A percentile compares a stretch with the other conserved stretches of the same genome.
These are phyloP conservation scores for Lenwebbia sp. DNA, from an alignment of 345 rosid species.

Conservation along the genomic window DNA sequence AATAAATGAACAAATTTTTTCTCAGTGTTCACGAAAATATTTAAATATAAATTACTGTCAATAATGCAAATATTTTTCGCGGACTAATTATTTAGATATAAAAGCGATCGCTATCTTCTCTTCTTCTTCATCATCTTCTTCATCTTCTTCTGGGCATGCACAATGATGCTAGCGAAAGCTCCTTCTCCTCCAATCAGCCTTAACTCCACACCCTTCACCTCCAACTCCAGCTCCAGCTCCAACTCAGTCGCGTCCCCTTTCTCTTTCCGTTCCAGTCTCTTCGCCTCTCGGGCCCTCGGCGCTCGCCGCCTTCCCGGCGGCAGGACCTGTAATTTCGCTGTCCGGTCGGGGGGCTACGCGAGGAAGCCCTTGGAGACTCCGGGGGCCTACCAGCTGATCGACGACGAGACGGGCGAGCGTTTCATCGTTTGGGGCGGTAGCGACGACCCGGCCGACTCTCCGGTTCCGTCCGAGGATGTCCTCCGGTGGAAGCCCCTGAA, in stretches of 20 bases:
- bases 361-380: conserved; percentile 29
- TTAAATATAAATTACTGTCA: too few relatives aligned
- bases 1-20: too few relatives aligned
- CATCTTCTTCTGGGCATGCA: background rate
- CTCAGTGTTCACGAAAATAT: too few relatives aligned
- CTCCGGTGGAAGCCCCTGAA: conserved; percentile 10
- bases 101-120: too few relatives aligned
- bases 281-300: background rate
- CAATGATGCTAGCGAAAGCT: background rate
- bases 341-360: conserved; percentile 5
- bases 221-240: background rate
- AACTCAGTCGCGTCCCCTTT: background rate
- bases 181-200: background rate
- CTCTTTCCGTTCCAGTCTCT: background rate
- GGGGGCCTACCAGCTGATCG: conserved; percentile 20
- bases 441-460: conserved; percentile 11
- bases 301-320: background rate
- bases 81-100: too few relatives aligned
- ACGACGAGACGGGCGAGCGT: conserved; percentile 37
- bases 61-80: too few relatives aligned
- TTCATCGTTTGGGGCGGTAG: conserved; percentile 33
- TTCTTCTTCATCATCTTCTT: background rate
- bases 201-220: background rate
- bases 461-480: conserved; percentile 16
- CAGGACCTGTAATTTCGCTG: background rate